phyloP scores from a whole-genome alignment of 2,329 filamentous ascomycete species.

The Hymenoscyphus infarciens region DNA sequence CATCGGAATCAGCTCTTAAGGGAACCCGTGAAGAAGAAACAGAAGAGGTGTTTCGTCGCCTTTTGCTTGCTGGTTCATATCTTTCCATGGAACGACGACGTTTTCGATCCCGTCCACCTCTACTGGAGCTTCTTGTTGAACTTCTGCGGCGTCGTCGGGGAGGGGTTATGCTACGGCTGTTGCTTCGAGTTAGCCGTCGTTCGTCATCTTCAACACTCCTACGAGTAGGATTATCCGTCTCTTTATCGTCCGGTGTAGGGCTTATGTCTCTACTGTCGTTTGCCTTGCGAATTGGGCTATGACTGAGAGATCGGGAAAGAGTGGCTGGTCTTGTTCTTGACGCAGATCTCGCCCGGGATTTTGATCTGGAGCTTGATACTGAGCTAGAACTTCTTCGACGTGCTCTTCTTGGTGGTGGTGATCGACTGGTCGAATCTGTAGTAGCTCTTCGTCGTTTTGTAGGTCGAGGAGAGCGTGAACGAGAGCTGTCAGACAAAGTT shows the following conservation, averaged over 20 bases:
- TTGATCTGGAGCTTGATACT: conserved; percentile 25
- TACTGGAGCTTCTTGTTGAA: conserved; percentile 29
- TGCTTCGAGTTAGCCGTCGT: conserved; percentile 36
- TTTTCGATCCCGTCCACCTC: conserved; percentile 31
- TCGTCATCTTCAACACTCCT: conserved; percentile 34
- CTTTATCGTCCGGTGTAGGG: conserved; percentile 27
- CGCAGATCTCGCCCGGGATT: conserved; percentile 33
- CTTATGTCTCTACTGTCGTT: conserved; percentile 24
- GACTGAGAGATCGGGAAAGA: conserved; percentile 23
- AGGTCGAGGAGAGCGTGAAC: conserved; percentile 29
- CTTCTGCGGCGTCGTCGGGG: conserved; percentile 30
- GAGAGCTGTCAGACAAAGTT: conserved; percentile 23
- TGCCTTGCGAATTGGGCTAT: conserved; percentile 23
- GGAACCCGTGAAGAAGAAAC: conserved; percentile 44
- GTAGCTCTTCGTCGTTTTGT: conserved; percentile 33
- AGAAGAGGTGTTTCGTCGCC: conserved; percentile 50
- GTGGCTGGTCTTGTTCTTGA: conserved; percentile 33
- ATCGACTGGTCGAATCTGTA: conserved; percentile 30
- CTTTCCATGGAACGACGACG: conserved; percentile 35
- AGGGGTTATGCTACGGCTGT: conserved; percentile 35
- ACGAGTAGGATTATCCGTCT: conserved; percentile 22
- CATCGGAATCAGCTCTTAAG: conserved; percentile 55
- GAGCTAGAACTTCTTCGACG: conserved; percentile 22
- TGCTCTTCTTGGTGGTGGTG: conserved; percentile 30
- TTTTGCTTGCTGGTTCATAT: conserved; percentile 38